Base-by-base conservation (phyloP, 1,284 basidiomycete genomes). In the Calocybe gambosa region DNA sequence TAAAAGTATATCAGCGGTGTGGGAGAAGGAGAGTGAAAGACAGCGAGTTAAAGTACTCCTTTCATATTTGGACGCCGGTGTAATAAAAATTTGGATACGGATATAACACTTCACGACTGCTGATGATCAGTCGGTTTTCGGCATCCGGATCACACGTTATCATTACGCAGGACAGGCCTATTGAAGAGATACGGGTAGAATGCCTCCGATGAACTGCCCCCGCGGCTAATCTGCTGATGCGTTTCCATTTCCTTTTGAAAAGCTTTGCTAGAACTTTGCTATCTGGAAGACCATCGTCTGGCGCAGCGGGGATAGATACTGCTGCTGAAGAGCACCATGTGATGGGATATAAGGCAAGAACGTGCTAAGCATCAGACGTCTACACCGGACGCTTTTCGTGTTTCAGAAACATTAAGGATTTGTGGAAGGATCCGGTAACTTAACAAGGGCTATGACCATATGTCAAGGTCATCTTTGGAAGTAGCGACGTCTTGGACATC, bases 111-210 rank as follows among this genome's bases (percentile, higher is more conserved):
- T n/a, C n/a, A n/a, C n/a, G n/a, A n/a, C n/a, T n/a, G n/a, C n/a
- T n/a, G n/a, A n/a, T 53, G 45, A 50, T 46, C 20, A 35, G 33
- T 39, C 25, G 25, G 5, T 10, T 10, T 5, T 47, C 40, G 45
- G 29, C 20, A 46, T 45, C 15, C 38, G 46, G 47, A 50, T 53
- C 49, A 51, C 25, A 20, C 31, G 38, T 19, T 41, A 49, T 48
- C 44, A 31, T 26, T 33, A 26, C 25, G 25, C 13, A 26, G 10
- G 45, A n/a, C n/a, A n/a, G n/a, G n/a, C n/a, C n/a, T n/a, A n/a
- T n/a, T n/a, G n/a, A n/a, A n/a, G n/a, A n/a, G n/a, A n/a, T n/a
- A n/a, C n/a, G n/a, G n/a, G n/a, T n/a, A n/a, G n/a, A n/a, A n/a
- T n/a, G n/a, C n/a, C n/a, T n/a, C n/a, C n/a, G n/a, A n/a, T n/a